Evolutionary conservation across 2,329 filamentous ascomycete genomes (phyloP).

Genomic region (Fusarium proliferatum): DNA sequence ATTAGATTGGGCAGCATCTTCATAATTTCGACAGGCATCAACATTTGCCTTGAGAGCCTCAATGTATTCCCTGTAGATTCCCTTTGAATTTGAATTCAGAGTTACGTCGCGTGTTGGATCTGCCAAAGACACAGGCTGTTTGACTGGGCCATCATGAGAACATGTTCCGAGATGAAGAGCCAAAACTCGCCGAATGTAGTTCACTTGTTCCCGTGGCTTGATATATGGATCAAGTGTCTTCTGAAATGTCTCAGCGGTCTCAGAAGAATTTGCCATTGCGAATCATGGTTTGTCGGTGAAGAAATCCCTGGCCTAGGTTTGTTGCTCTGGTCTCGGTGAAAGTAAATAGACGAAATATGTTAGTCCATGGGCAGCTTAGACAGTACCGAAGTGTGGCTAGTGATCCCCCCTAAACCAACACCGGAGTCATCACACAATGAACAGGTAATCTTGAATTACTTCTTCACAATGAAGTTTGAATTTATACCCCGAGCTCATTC

Average conservation of each 20-base stretch:
- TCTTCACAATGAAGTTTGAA: neutral
- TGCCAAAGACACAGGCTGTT: constrained; percentile 61
- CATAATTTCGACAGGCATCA: constrained; percentile 62
- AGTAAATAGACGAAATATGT: constrained; percentile 32
- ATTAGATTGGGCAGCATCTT: constrained; percentile 48
- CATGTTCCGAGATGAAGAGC: constrained; percentile 64
- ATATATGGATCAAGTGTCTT: constrained; percentile 63
- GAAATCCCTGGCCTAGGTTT: constrained; percentile 4
- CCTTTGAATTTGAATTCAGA: constrained; percentile 54
- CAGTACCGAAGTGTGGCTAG: constrained; percentile 23
- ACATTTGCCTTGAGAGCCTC: constrained; percentile 64
- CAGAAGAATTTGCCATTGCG: constrained; percentile 49
- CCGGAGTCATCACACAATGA: no score
- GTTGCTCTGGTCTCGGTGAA: constrained; percentile 25
- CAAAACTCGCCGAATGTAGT: constrained; percentile 66
- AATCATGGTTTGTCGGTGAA: constrained; percentile 26
- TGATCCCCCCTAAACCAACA: neutral
- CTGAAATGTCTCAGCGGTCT: constrained; percentile 53
- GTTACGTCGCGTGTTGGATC: constrained; percentile 52
- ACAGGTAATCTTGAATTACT: neutral
- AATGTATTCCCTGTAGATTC: constrained; percentile 65
- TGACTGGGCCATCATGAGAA: constrained; percentile 56
- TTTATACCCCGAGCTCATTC: neutral
- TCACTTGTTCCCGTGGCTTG: constrained; percentile 67
- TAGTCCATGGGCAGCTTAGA: constrained; percentile 14